Percentiles rank a stretch among this genome's conserved stretches.
These are phyloP conservation scores for Trichoderma pleuroti DNA, from an alignment of 2,329 filamentous ascomycete species.

Conservation along the genomic window DNA sequence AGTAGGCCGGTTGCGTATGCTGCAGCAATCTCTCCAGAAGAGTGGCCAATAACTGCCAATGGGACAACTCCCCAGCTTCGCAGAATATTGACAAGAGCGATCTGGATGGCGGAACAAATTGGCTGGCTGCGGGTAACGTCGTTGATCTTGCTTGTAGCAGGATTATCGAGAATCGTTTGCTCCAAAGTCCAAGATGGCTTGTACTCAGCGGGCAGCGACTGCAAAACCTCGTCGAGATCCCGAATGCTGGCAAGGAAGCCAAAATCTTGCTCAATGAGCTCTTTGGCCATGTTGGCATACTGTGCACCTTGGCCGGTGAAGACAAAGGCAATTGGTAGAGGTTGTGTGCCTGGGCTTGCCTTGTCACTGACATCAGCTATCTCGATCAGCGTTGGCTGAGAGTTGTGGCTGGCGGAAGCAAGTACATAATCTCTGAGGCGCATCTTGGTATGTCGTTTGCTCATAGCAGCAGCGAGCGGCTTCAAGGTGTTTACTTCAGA, in stretches of 20 bases:
- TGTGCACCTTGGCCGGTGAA: slow-evolving; percentile 29
- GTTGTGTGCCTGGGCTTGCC: background rate
- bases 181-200: slow-evolving; percentile 14
- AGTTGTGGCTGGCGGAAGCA: background rate
- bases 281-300: slow-evolving; percentile 23
- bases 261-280: slow-evolving; percentile 16
- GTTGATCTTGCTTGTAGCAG: slow-evolving; percentile 20
- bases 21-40: slow-evolving; percentile 11
- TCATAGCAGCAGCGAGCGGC: background rate
- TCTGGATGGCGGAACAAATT: background rate
- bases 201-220: background rate
- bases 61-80: background rate
- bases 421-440: background rate
- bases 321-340: slow-evolving; percentile 20
- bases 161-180: slow-evolving; percentile 19
- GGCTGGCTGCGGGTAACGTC: slow-evolving; percentile 19
- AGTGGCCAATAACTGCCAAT: background rate
- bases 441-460: slow-evolving; percentile 9
- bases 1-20: background rate
- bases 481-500: background rate
- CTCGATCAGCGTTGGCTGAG: background rate
- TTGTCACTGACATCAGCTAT: slow-evolving; percentile 3
- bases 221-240: slow-evolving; percentile 13
- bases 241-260: slow-evolving; percentile 19
- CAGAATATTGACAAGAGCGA: background rate